Evolutionary conservation across 106 monocot species (phyloP).

Genomic region (Amphibolis antarctica): DNA sequence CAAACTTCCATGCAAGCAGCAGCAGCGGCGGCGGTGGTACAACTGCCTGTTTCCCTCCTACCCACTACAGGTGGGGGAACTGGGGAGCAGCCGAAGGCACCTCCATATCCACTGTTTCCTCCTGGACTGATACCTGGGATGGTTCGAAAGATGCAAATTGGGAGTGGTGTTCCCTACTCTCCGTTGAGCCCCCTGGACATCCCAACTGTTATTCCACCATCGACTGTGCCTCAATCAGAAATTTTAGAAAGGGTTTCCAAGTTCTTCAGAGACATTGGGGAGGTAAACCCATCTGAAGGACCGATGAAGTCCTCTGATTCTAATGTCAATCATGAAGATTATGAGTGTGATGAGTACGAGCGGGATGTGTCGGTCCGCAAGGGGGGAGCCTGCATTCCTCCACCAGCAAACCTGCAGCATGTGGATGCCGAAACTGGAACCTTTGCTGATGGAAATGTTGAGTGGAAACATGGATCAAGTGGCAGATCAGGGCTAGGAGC

Average conservation of each 20-base stretch:
- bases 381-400: conserved; percentile 89
- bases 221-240: conserved; percentile 56
- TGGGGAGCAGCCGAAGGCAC: conserved; percentile 29
- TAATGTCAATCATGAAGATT: conserved; percentile 30
- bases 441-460: conserved; percentile 56
- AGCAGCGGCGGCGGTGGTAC: too few relatives aligned
- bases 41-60: conserved; percentile 13
- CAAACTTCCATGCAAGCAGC: conserved; percentile 6
- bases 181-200: conserved; percentile 91
- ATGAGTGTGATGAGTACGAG: conserved; percentile 33
- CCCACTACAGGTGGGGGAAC: conserved; percentile 9
- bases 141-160: conserved; percentile 96
- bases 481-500: conserved; percentile 76
- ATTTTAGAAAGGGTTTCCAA: conserved; percentile 59
- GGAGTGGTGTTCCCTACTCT: conserved; percentile 94
- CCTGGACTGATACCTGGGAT: conserved; percentile 96
- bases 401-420: conserved; percentile 66
- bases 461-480: conserved; percentile 34
- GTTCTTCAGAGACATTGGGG: conserved; percentile 87
- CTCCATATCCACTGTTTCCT: conserved; percentile 91
- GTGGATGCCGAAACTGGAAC: conserved; percentile 71
- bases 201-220: conserved; percentile 85
- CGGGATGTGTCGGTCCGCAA: conserved; percentile 50
- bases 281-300: conserved; percentile 79
- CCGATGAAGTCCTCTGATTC: conserved; percentile 39